Base-by-base conservation (phyloP, 1,284 basidiomycete genomes). In the Malassezia obtusa region DNA sequence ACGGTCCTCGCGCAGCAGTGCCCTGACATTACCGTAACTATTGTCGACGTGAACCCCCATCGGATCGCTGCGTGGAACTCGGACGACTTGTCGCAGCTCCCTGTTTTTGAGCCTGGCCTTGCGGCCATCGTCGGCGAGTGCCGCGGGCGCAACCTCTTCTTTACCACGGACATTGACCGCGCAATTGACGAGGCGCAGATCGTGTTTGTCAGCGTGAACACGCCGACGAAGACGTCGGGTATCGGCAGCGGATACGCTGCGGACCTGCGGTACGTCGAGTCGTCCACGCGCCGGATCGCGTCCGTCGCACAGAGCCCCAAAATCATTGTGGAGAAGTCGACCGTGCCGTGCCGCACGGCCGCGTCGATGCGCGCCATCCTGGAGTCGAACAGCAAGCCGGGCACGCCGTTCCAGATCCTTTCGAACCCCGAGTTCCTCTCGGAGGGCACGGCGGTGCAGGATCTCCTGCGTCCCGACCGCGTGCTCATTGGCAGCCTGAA, bases 241-340 rank as follows among this genome's bases (percentile, higher is more conserved):
- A 85, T 98, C 53, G 94, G 94, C 67, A 90, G 90, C 61, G 92
- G 92, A 57, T 95, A 86, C 76, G 92, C 92, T 58, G 92, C 92
- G 60, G 92, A 98, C 79, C 83, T 98, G 44, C 60, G 62, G 47
- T 63, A 67, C 43, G 64, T 63, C 24, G 92, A 98, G 75, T 82
- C 86, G 25, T 92, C 91, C 37, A 96, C 94, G 35, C 88, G 92
- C 62, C 86, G 86, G 63, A 98, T 98, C 65, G 92, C 94, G 38
- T 82, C 83, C 49, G 85, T 96, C 52, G 87, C 94, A 32, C 86
- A 79, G 32, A 83, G 86, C 7, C 86, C 83, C 75, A 98, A 98
- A 80, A 98, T 99, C 70, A 92, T 99, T 61, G 91, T 99, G 52
- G 94, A 99, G 75, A 99, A 99, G 77, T 98, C 92, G 17, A 99